phyloP scores from a whole-genome alignment of 352 stramenopile genomes.

The Pythium chondricola region DNA sequence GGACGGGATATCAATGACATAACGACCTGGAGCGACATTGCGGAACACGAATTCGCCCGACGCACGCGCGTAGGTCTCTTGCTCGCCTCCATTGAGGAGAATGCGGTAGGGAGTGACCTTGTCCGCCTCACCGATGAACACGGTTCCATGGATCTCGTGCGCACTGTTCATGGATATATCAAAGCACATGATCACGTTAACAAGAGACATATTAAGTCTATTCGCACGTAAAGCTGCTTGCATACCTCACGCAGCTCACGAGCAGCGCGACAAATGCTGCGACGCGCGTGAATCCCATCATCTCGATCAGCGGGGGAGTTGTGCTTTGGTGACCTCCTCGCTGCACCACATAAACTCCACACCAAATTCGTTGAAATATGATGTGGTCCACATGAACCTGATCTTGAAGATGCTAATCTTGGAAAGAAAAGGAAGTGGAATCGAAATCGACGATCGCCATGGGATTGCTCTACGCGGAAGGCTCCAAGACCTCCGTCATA shows the following conservation, averaged over 20 bases:
- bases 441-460: conserved; percentile 22
- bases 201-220: neutral
- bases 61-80: conserved; percentile 53
- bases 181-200: neutral
- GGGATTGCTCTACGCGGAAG: conserved; percentile 70
- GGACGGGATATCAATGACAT: conserved; percentile 70
- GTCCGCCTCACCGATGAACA: conserved; percentile 40
- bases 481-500: conserved; percentile 54
- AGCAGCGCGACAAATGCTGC: conserved; percentile 23
- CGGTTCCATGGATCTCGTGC: conserved; percentile 50
- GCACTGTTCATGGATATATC: too few relatives aligned
- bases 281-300: conserved; percentile 23
- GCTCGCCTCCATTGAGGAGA: conserved; percentile 67
- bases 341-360: neutral
- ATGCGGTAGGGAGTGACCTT: conserved; percentile 60
- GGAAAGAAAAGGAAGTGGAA: neutral
- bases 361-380: neutral
- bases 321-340: neutral
- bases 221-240: neutral
- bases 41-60: conserved; percentile 71
- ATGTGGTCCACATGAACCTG: neutral
- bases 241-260: conserved; percentile 11
- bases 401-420: neutral
- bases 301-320: neutral
- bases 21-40: conserved; percentile 60